Evolutionary conservation across 345 rosid genomes (phyloP), one percentile per base, ranked within the genome.

Genomic region (Nasturtium officinale): DNA sequence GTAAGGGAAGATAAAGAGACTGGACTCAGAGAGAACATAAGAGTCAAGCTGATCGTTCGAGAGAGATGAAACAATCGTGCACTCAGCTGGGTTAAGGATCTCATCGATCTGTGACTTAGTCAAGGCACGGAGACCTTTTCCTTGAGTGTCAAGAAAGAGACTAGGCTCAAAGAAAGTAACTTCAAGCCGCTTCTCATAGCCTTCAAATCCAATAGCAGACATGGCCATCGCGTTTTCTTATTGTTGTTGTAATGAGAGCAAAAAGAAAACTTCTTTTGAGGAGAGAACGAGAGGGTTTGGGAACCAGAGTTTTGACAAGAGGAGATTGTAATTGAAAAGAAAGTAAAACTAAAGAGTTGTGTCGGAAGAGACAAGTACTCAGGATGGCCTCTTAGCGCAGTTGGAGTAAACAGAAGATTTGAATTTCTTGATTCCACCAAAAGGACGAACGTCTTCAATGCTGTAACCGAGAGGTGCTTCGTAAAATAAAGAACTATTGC

Each of bases 371-470:
- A 35, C 6, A 7, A 50, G 37, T 40, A 81, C 88, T 90, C 96
- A 90, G 86, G 96, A 88, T 46, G 96, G 94, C 82, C 76, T 84
- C 84, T 92, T 87, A 42, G 89, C 73, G 83, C 94, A 90, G 89
- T 88, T 85, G 11, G 92, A 88, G 89, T 90, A 90, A 28, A 87
- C 94, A 85, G 94, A 90, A 46, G 90, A 88, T 77, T 85, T 82
- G 90, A 90, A 88, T 82, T 88, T 90, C 73, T 90, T 82, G 75
- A 85, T 82, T 77, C 96, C 96, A 72, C 94, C 96, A 87, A 62
- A 73, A 10, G 96, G 96, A 75, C 94, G 92, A 82, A 90, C 82
- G 83, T 90, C 91, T 88, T 90, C 96, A 81, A 88, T 88, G 88
- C 84, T 84, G 87, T 90, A 90, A 32, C 91, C 94, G 64, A 88